phyloP scores from a whole-genome alignment of 306 rosid species.

The Ziziphus jujuba region DNA sequence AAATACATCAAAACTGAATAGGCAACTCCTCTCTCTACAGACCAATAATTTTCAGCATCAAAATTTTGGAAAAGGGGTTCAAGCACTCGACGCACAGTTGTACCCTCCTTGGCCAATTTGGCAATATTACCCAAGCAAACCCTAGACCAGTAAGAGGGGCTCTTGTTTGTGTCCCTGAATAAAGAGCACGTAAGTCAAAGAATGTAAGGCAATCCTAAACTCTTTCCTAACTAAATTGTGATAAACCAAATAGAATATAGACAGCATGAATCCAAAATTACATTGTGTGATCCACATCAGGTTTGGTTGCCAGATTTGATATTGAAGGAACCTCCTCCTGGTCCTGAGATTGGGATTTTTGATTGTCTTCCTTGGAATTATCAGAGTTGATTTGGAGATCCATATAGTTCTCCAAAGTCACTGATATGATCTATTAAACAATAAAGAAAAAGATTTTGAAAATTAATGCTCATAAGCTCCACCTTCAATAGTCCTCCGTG shows the following conservation, averaged over 20 bases:
- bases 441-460: constrained; percentile 27
- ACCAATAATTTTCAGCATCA: constrained; percentile 79
- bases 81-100: constrained; percentile 76
- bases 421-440: constrained; percentile 68
- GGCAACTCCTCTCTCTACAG: constrained; percentile 72
- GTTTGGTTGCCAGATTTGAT: constrained; percentile 32
- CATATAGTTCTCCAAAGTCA: constrained; percentile 75
- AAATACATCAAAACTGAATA: constrained; percentile 60
- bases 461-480: constrained; percentile 11
- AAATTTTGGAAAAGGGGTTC: constrained; percentile 88
- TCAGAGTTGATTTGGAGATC: constrained; percentile 40
- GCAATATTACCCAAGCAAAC: constrained; percentile 79
- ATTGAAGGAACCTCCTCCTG: constrained; percentile 46
- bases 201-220: constrained; percentile 18
- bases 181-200: constrained; percentile 26
- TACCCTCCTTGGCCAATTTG: constrained; percentile 76
- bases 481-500: constrained; percentile 14
- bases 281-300: constrained; percentile 49
- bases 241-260: constrained; percentile 11
- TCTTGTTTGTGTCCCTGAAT: constrained; percentile 61
- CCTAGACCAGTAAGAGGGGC: constrained; percentile 88
- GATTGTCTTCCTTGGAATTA: constrained; percentile 38
- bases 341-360: constrained; percentile 41
- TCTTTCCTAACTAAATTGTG: constrained; percentile 17
- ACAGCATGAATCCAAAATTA: constrained; percentile 33